These are phyloP conservation scores for Primulina tabacum DNA, from an alignment of 257 asterid species.

Conservation along the genomic window DNA sequence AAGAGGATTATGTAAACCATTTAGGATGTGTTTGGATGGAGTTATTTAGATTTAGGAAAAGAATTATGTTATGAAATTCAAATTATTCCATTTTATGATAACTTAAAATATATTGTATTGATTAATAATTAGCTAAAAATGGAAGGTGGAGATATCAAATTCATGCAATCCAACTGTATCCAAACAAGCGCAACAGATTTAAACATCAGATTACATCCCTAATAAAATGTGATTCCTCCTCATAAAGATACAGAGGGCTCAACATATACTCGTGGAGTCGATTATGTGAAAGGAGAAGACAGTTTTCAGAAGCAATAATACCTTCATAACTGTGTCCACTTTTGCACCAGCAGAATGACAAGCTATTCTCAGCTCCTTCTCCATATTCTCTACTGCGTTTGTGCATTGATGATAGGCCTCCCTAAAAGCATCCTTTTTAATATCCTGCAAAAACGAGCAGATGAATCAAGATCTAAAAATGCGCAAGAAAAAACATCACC, in stretches of 20 bases:
- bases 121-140: no score
- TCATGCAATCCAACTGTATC: not conserved
- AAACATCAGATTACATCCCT: no score
- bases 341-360: slow-evolving; percentile 81
- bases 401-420: slow-evolving; percentile 82
- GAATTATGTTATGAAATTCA: not conserved
- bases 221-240: not conserved
- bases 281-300: not conserved
- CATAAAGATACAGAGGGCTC: not conserved
- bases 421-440: slow-evolving; percentile 82
- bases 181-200: no score
- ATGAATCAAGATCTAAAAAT: slow-evolving; percentile 24
- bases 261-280: slow-evolving; percentile 1
- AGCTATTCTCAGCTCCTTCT: slow-evolving; percentile 78
- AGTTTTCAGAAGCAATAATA: slow-evolving; percentile 17
- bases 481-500: not conserved
- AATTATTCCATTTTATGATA: not conserved
- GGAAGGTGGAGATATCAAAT: not conserved
- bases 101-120: no score
- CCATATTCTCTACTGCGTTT: slow-evolving; percentile 78
- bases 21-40: not conserved
- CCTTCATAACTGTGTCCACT: slow-evolving; percentile 75
- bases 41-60: not conserved
- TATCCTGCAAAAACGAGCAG: slow-evolving; percentile 57
- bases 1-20: slow-evolving; percentile 12